These are phyloP conservation scores for Mrakia frigida DNA, from an alignment of 768 basidiomycete species.

Conservation along the genomic window DNA sequence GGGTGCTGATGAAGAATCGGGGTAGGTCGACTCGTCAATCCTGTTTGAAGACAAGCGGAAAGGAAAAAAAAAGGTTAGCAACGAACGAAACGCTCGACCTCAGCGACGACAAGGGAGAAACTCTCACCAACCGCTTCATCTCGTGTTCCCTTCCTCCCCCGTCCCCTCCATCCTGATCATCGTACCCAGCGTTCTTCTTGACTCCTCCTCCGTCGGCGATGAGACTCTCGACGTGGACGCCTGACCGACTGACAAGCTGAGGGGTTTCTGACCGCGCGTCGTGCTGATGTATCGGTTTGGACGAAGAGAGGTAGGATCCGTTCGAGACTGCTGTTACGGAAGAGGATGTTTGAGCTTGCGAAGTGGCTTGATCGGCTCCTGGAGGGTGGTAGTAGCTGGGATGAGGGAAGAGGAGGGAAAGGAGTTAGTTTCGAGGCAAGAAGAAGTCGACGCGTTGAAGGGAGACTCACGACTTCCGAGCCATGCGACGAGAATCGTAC, in stretches of 20 bases:
- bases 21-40: neutral
- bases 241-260: constrained; percentile 34
- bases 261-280: constrained; percentile 39
- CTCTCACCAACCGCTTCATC: constrained; percentile 34
- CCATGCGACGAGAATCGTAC: constrained; percentile 89
- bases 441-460: neutral
- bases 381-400: constrained; percentile 3
- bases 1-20: neutral
- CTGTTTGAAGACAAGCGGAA: neutral
- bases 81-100: neutral
- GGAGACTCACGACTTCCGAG: constrained; percentile 47
- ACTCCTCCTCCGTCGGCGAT: constrained; percentile 45
- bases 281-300: constrained; percentile 1
- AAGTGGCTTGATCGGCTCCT: constrained; percentile 33
- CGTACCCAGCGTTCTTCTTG: constrained; percentile 32
- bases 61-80: neutral
- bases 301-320: constrained; percentile 8
- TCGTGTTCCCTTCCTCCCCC: constrained; percentile 27
- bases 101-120: neutral
- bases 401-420: neutral
- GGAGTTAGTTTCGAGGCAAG: neutral
- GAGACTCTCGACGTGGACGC: constrained; percentile 43
- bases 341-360: constrained; percentile 36
- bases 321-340: constrained; percentile 18
- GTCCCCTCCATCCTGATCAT: neutral